phyloP scores from a whole-genome alignment of 1,284 basidiomycete genomes.

The Irpex rosettiformis region DNA sequence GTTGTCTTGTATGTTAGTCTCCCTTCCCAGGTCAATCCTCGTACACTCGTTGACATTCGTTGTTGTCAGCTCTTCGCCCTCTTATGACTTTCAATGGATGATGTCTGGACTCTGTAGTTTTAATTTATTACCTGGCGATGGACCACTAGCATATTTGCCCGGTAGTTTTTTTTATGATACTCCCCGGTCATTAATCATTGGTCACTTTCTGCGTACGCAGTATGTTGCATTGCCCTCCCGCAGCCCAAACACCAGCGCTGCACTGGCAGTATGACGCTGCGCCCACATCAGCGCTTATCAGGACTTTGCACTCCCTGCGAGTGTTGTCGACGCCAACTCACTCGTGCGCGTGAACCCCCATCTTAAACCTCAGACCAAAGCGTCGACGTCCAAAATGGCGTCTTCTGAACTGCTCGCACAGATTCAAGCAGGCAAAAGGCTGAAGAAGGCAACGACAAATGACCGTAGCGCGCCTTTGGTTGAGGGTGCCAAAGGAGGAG shows the following conservation, averaged over 20 bases:
- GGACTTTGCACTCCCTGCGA: not conserved
- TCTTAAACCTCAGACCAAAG: not conserved
- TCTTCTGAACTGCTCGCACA: constrained; percentile 68
- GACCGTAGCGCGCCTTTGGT: constrained; percentile 76
- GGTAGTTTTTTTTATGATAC: not conserved
- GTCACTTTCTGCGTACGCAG: not conserved
- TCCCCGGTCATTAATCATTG: not conserved
- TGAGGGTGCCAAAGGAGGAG: constrained; percentile 47
- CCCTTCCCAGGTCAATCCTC: too few relatives aligned
- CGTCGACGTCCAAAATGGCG: constrained; percentile 44
- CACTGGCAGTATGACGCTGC: not conserved
- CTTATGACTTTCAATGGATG: not conserved
- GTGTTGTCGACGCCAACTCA: not conserved
- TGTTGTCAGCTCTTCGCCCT: not conserved
- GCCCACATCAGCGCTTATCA: not conserved
- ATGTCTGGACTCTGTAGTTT: not conserved
- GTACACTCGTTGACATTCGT: not conserved
- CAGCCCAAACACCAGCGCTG: not conserved
- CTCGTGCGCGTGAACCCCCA: not conserved
- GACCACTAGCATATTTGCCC: not conserved
- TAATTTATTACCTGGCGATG: not conserved
- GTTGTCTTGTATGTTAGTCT: too few relatives aligned
- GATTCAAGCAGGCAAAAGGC: constrained; percentile 74
- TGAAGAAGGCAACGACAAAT: constrained; percentile 81
- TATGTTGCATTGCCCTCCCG: too few relatives aligned